Base-by-base conservation (phyloP, 768 basidiomycete species). In the Pisolithus marmoratus region DNA sequence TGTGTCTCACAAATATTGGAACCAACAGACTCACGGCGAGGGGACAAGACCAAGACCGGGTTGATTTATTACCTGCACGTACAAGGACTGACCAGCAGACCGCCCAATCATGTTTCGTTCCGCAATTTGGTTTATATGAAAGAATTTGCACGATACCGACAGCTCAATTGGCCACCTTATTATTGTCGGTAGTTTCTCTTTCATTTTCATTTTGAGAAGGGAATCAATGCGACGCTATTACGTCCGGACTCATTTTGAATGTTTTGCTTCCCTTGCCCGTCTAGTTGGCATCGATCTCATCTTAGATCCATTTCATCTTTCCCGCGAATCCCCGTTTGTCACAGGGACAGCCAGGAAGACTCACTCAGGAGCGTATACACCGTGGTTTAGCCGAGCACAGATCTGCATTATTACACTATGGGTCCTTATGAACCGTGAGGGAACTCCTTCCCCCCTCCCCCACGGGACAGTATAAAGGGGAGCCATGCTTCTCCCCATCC, bases 271-370 rank as follows among this genome's bases (percentile, higher is more conserved):
- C 53, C 53, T 60, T 55, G 27, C 48, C 60, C 56, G 58, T 57
- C 52, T 59, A 55, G 62, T 58, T 63, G 60, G 58, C 46, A 37
- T 62, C 66, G 56, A 58, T 19, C 40, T 59, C 62, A 68, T 68
- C 66, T 69, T 8, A 66, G 66, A 67, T 68, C 52, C 52, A 50
- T 46, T 46, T 46, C 48, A 46, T 52, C 51, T 54, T 62, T 70
- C 66, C 62, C 66, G 68, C 60, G 66, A 68, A 68, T 70, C 66
- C 59, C 38, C 60, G 36, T 53, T 67, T 59, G 43, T 45, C 20
- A 41, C 19, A 38, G 42, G 20, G 20, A 14, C n/a, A n/a, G n/a
- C n/a, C n/a, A n/a, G n/a, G n/a, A n/a, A 58, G 60, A 23, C 54
- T 56, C 57, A 60, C 57, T 58, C 56, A 68, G 63, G 65, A 55